Evolutionary conservation across 2,329 filamentous ascomycete species (phyloP).

Genomic region (Mollisiaceae sp.): DNA sequence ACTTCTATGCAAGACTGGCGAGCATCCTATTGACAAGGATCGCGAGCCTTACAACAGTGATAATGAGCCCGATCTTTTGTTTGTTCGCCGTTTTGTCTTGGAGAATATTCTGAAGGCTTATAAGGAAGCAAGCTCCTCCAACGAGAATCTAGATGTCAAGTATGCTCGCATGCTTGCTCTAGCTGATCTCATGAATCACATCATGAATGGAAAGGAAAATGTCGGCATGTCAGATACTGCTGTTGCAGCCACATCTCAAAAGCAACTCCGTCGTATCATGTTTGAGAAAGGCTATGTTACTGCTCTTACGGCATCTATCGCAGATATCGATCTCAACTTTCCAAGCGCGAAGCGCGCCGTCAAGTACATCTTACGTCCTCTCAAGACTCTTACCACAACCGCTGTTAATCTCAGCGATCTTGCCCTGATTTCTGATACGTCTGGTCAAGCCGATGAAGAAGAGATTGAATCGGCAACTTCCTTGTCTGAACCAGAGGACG

Average conservation of each 20-base stretch:
- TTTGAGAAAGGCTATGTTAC: conserved; percentile 96
- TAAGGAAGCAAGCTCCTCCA: conserved; percentile 81
- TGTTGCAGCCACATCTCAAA: conserved; percentile 63
- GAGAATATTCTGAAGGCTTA: conserved; percentile 93
- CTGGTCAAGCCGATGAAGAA: conserved; percentile 77
- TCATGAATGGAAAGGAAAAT: conserved; percentile 82
- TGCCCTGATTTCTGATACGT: conserved; percentile 66
- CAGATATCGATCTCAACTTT: conserved; percentile 94
- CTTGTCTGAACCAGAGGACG: conserved; percentile 84
- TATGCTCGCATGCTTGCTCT: conserved; percentile 88
- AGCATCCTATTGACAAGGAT: conserved; percentile 66
- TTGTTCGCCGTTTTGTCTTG: conserved; percentile 92
- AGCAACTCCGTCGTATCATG: conserved; percentile 91
- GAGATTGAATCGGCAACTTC: conserved; percentile 88
- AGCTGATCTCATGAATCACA: conserved; percentile 89
- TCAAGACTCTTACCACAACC: conserved; percentile 85
- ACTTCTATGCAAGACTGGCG: conserved; percentile 84
- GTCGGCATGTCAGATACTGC: conserved; percentile 51
- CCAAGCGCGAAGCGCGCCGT: conserved; percentile 91
- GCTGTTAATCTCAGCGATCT: conserved; percentile 82
- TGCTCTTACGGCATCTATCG: conserved; percentile 87
- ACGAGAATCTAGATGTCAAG: conserved; percentile 80
- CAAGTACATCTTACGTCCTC: conserved; percentile 91
- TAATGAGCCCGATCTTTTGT: conserved; percentile 82
- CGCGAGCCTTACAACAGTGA: conserved; percentile 69